phyloP scores from a whole-genome alignment of 169 alveolate species.

The Cryptosporidium muris region DNA sequence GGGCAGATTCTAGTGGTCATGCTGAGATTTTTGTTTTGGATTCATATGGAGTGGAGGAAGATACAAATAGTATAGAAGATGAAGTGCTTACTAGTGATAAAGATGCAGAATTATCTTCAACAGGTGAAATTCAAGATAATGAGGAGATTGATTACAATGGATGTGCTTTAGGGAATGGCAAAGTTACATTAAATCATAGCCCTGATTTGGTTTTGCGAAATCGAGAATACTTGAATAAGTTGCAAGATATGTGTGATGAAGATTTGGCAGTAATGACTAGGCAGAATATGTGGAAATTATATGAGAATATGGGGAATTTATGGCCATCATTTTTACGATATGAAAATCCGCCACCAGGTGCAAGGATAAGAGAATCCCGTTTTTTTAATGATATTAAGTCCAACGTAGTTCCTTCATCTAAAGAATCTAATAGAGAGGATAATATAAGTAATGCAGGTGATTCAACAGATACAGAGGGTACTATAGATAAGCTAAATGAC shows the following conservation, averaged over 20 bases:
- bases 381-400: slow-evolving; percentile 3
- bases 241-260: slow-evolving; percentile 2
- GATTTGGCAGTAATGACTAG: slow-evolving; percentile 26
- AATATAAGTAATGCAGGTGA: neutral
- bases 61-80: too few species aligned
- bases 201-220: too few species aligned
- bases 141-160: neutral
- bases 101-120: neutral
- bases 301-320: slow-evolving; percentile 46
- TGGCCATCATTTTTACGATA: slow-evolving; percentile 69
- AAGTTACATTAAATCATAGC: neutral
- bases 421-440: too few species aligned
- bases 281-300: slow-evolving; percentile 31
- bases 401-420: too few species aligned
- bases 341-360: slow-evolving; percentile 62
- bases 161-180: neutral
- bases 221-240: too few species aligned
- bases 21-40: too few species aligned
- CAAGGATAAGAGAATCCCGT: slow-evolving; percentile 44
- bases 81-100: neutral
- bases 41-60: too few species aligned
- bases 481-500: neutral
- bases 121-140: neutral
- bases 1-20: too few species aligned
- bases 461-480: neutral